phyloP scores from a whole-genome alignment of 2,329 filamentous ascomycete species.

The Fusarium luffae region DNA sequence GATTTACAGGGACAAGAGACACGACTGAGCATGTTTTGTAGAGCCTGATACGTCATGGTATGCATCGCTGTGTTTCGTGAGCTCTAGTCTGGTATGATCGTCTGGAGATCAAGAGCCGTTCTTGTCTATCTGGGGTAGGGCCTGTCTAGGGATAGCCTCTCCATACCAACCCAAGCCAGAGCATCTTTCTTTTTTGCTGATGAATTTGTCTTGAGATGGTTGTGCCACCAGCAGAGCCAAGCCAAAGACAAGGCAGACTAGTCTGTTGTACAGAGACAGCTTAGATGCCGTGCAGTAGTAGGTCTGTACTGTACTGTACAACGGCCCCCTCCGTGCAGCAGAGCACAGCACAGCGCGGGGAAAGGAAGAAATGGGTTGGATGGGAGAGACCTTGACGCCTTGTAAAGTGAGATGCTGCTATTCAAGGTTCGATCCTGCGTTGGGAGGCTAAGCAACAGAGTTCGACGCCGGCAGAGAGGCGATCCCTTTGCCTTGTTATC shows the following conservation, averaged over 20 bases:
- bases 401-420: conserved; percentile 22
- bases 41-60: conserved; percentile 40
- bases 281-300: neutral
- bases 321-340: conserved; percentile 29
- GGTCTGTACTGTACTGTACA: neutral
- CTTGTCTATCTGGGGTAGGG: conserved; percentile 16
- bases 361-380: conserved; percentile 2
- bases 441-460: conserved; percentile 36
- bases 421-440: conserved; percentile 35
- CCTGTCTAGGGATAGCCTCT: conserved; percentile 3
- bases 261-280: neutral
- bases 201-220: conserved; percentile 3
- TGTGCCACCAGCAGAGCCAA: conserved; percentile 11
- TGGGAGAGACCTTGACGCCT: conserved; percentile 18
- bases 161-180: conserved; percentile 4
- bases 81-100: conserved; percentile 36
- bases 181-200: neutral
- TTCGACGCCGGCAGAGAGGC: conserved; percentile 33
- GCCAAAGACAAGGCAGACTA: neutral
- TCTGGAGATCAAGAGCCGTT: conserved; percentile 13
- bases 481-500: conserved; percentile 17
- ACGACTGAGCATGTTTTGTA: conserved; percentile 9
- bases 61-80: conserved; percentile 40
- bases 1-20: conserved; percentile 23
- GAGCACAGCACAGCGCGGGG: conserved; percentile 9